Evolutionary conservation across 176 grass and related monocot species (phyloP).

Genomic region (Alloteropsis semialata): DNA sequence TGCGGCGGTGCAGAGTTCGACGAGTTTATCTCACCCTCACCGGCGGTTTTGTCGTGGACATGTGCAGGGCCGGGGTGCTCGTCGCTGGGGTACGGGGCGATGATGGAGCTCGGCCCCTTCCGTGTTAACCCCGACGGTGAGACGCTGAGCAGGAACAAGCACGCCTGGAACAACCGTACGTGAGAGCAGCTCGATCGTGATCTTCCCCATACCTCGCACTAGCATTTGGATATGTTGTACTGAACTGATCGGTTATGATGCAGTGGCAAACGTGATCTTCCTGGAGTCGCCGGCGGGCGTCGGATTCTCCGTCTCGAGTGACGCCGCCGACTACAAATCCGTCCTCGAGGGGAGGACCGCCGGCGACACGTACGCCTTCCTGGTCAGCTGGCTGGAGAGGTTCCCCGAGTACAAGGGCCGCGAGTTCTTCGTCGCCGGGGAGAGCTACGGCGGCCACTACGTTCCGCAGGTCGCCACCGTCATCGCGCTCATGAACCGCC

Average conservation of each 20-base stretch:
- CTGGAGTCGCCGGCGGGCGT: constrained; percentile 45
- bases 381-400: constrained; percentile 46
- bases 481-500: constrained; percentile 20
- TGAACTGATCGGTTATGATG: neutral
- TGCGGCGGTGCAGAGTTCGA: neutral
- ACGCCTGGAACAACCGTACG: constrained; percentile 46
- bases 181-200: neutral
- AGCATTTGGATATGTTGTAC: neutral
- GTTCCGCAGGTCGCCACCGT: constrained; percentile 38
- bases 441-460: constrained; percentile 58
- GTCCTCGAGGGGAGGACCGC: constrained; percentile 25
- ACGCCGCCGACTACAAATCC: neutral
- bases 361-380: constrained; percentile 37
- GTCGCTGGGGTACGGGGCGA: constrained; percentile 43
- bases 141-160: constrained; percentile 38
- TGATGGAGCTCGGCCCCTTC: constrained; percentile 57
- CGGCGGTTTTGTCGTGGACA: neutral
- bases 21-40: neutral
- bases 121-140: constrained; percentile 37
- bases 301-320: constrained; percentile 45
- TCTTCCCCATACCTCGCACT: neutral
- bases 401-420: constrained; percentile 50
- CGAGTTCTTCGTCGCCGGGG: constrained; percentile 42
- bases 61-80: constrained; percentile 56
- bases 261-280: constrained; percentile 59